Base-by-base conservation (phyloP, 2,329 filamentous ascomycete genomes). In the Aspergillus pseudonomiae region DNA sequence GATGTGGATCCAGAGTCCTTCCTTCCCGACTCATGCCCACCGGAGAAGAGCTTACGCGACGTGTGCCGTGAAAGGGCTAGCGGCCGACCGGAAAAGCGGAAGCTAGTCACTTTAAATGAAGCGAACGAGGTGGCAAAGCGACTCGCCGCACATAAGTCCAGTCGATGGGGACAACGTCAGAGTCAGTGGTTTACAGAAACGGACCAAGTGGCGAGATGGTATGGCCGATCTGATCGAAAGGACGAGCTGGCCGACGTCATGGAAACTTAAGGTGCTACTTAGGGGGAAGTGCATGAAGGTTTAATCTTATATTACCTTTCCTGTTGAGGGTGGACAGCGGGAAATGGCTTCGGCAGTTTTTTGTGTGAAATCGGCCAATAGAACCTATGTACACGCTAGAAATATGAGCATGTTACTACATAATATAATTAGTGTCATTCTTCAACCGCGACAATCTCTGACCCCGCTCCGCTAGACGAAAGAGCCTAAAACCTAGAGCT, bases 91-190 rank as follows among this genome's bases (percentile, higher is more conserved):
- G 65, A 28, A 21, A 86, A 84, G 78, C 78, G 85, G 66, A 82
- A 79, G 67, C 75, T 89, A 14, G 85, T 89, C 6, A 85, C 78
- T 57, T 71, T 89, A 61, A 80, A 82, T 45, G 86, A 89, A 72
- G 86, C 86, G 12, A 89, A 88, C 69, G 86, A 88, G 73, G 85
- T 89, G 24, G 85, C 85, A 10, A 85, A 82, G 68, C 71, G 85
- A 26, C 66, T 85, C 66, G 81, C 78, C 2, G 39, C 65, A 53
- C 64, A 67, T 59, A 45, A 39, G 59, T 4, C 53, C 46, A 30
- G 28, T 30, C 10, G 32, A 61, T 12, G 50, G 19, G 12, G 3
- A 50, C 12, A 30, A 34, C 3, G 53, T 65, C 7, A 9, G 59
- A 34, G 50, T 53, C 19, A 48, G 56, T 7, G 19, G 56, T 21